phyloP scores from a whole-genome alignment of 345 rosid genomes.

The rapeseed (Brassica napus) region Da-Ae NC_063436.1:24172001-24172500 shows the following conservation, averaged over 20 bases:
- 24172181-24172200: background rate
- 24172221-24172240: background rate
- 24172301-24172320: background rate
- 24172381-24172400: background rate
- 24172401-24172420: background rate
- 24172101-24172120: background rate
- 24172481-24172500: conserved; percentile 45
- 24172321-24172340: background rate
- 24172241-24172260: background rate
- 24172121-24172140: background rate
- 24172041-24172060: background rate
- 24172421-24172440: conserved; percentile 26
- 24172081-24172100: background rate
- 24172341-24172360: background rate
- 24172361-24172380: background rate
- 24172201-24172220: background rate
- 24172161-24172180: background rate
- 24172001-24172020: background rate
- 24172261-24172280: background rate
- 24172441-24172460: conserved; percentile 38
- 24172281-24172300: background rate
- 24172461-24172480: conserved; percentile 42
- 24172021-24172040: background rate
- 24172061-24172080: background rate
- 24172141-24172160: background rate